These are phyloP conservation scores for Trypanosoma brucei DNA, from an alignment of 208 protist species.

Conservation along the genomic window DNA sequence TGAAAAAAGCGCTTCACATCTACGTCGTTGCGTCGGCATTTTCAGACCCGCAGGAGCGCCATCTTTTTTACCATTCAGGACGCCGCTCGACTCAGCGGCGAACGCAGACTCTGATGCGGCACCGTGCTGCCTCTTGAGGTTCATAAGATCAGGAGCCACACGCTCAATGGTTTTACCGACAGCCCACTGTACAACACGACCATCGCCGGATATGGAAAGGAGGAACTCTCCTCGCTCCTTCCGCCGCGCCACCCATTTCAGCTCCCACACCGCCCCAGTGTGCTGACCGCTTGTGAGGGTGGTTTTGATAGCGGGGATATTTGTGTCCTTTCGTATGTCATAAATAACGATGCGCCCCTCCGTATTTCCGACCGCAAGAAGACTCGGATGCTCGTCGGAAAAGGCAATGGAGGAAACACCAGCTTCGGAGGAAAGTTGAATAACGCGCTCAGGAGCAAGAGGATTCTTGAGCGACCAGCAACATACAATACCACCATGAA, in stretches of 20 bases:
- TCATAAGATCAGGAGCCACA: conserved; percentile 89
- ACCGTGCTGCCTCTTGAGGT: conserved; percentile 84
- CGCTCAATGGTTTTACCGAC: conserved; percentile 92
- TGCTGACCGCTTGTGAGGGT: conserved; percentile 76
- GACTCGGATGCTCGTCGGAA: conserved; percentile 83
- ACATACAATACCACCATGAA: conserved; percentile 79
- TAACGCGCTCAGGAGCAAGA: conserved; percentile 84
- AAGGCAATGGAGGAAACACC: conserved; percentile 92
- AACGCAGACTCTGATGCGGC: conserved; percentile 61
- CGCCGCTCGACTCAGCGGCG: conserved; percentile 36
- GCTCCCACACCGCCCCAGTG: conserved; percentile 93
- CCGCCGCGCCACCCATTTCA: conserved; percentile 89
- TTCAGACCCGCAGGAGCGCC: not conserved
- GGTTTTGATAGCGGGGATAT: conserved; percentile 61
- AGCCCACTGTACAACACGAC: conserved; percentile 93
- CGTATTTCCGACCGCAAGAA: conserved; percentile 92
- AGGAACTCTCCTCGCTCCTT: conserved; percentile 90
- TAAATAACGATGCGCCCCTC: conserved; percentile 92
- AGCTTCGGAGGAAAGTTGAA: conserved; percentile 62
- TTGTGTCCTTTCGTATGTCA: conserved; percentile 86
- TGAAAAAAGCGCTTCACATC: conserved; percentile 87
- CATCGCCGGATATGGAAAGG: conserved; percentile 94
- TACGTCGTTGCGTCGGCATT: conserved; percentile 14
- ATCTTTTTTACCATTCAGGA: conserved; percentile 4
- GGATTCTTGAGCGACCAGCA: conserved; percentile 97